These are phyloP conservation scores for Aspergillus sclerotioniger DNA, from an alignment of 495 filamentous ascomycete species.

Conservation along the genomic window DNA sequence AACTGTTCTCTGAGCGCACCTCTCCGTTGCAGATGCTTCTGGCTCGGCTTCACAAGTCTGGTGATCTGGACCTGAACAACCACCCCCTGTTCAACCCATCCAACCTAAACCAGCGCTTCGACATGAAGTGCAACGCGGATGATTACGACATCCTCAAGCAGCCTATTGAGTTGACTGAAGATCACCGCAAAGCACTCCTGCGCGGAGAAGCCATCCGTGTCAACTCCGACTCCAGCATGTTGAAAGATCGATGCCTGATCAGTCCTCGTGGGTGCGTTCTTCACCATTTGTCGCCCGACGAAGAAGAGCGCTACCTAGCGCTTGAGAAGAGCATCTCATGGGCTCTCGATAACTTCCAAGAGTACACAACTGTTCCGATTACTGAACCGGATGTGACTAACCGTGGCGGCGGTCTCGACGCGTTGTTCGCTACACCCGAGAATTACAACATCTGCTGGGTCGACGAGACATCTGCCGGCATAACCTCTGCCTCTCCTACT, in stretches of 20 bases:
- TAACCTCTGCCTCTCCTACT: conserved; percentile 28
- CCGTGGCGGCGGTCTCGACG: conserved; percentile 42
- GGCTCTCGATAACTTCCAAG: conserved; percentile 28
- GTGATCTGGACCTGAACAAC: conserved; percentile 45
- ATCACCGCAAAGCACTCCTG: conserved; percentile 39
- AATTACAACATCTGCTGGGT: conserved; percentile 46
- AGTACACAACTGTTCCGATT: conserved; percentile 27
- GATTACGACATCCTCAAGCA: conserved; percentile 42
- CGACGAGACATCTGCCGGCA: conserved; percentile 28
- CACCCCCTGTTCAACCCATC: conserved; percentile 57
- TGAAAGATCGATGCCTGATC: conserved; percentile 56
- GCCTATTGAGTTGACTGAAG: conserved; percentile 40
- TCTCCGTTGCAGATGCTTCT: conserved; percentile 45
- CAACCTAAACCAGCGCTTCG: conserved; percentile 48
- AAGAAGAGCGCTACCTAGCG: conserved; percentile 73
- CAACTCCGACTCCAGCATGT: conserved; percentile 29
- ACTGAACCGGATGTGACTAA: conserved; percentile 41
- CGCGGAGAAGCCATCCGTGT: conserved; percentile 43
- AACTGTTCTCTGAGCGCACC: conserved; percentile 42
- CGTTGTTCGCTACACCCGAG: conserved; percentile 42
- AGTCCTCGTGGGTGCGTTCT: conserved; percentile 79
- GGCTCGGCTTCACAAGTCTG: conserved; percentile 48
- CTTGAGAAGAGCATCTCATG: conserved; percentile 61
- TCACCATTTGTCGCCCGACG: conserved; percentile 68
- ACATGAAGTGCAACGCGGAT: conserved; percentile 48